Conservation (phyloP, 148 eudicot genomes). For the Gaultheria prostrata region DNA sequence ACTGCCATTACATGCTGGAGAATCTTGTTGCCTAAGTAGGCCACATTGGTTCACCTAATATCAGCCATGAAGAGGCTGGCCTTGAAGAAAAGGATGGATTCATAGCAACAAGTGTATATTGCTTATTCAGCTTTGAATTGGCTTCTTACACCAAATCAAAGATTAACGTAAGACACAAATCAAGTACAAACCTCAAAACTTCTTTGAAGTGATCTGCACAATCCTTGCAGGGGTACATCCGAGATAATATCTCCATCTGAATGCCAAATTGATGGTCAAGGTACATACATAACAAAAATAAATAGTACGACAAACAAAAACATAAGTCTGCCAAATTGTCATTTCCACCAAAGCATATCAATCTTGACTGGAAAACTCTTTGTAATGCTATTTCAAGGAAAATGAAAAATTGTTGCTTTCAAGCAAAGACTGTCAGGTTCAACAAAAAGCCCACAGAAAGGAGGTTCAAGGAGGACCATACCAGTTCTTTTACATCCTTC, state of each 20-base stretch:
- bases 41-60: neutral
- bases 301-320: neutral
- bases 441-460: neutral
- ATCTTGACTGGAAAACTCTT: neutral
- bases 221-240: slow-evolving; percentile 11
- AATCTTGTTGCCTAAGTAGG: neutral
- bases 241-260: slow-evolving; percentile 10
- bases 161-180: neutral
- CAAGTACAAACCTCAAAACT: slow-evolving; percentile 36
- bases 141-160: neutral
- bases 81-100: neutral
- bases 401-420: neutral
- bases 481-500: slow-evolving; percentile 94
- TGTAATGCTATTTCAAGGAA: neutral
- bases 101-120: neutral
- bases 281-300: neutral
- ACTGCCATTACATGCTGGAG: neutral
- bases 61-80: slow-evolving; percentile 1
- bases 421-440: neutral
- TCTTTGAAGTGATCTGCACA: slow-evolving; percentile 8
- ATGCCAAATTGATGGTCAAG: neutral
- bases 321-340: neutral
- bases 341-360: neutral
- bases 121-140: neutral
- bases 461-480: slow-evolving; percentile 25